Percentiles rank a stretch among this genome's conserved stretches.
phyloP scores from a whole-genome alignment of 768 basidiomycete genomes.

The Boletus sp. region DNA sequence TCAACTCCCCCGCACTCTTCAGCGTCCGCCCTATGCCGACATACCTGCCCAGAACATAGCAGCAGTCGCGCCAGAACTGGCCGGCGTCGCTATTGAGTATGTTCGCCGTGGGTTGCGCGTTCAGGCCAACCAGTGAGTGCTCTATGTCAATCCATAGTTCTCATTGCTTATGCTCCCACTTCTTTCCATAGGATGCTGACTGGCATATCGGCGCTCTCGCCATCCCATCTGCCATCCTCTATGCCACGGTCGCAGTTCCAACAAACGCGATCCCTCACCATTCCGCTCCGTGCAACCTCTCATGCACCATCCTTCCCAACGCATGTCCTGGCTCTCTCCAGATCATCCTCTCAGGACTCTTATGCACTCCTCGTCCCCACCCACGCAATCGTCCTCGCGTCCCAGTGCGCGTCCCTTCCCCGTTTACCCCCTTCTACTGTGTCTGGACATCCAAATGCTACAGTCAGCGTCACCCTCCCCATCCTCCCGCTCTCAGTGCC shows the following conservation, averaged over 20 bases:
- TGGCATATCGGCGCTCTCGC: conserved; percentile 46
- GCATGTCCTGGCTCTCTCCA: conserved; percentile 51
- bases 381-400: conserved; percentile 68
- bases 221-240: conserved; percentile 40
- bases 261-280: conserved; percentile 30
- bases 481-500: conserved; percentile 64
- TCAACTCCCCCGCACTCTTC: conserved; percentile 71
- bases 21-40: conserved; percentile 57
- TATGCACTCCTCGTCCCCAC: conserved; percentile 55
- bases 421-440: conserved; percentile 43
- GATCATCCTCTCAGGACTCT: conserved; percentile 30
- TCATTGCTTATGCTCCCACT: conserved; percentile 30
- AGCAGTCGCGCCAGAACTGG: conserved; percentile 53
- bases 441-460: conserved; percentile 33
- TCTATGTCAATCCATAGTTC: conserved; percentile 2
- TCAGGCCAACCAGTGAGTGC: conserved; percentile 44
- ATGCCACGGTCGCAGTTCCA: conserved; percentile 33
- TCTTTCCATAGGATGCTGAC: conserved; percentile 35
- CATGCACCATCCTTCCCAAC: conserved; percentile 39
- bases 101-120: conserved; percentile 50
- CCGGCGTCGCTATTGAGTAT: conserved; percentile 59
- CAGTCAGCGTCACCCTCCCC: conserved; percentile 48
- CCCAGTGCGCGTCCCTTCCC: conserved; percentile 66
- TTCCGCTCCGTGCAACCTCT: conserved; percentile 31
- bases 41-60: conserved; percentile 54